These are phyloP conservation scores for Mikania micrantha DNA, from an alignment of 129 eudicot species.

Conservation along the genomic window DNA sequence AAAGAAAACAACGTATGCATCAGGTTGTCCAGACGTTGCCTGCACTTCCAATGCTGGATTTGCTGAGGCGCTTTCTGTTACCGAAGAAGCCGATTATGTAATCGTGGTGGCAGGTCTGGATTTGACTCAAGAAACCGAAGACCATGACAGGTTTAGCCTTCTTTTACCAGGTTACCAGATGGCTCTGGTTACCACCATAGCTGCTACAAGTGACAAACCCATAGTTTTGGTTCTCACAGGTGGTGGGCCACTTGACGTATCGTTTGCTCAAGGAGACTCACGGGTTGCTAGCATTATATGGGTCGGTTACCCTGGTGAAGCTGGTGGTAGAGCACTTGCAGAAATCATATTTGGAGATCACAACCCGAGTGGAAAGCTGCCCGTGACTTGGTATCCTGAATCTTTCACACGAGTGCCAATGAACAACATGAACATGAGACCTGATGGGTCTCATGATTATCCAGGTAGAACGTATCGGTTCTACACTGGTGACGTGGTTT, in stretches of 20 bases:
- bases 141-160: constrained; percentile 75
- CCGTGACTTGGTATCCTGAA: constrained; percentile 91
- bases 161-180: constrained; percentile 86
- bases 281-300: constrained; percentile 69
- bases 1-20: constrained; percentile 33
- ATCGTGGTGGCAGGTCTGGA: constrained; percentile 76
- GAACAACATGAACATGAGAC: constrained; percentile 92
- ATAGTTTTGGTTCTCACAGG: constrained; percentile 73
- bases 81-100: constrained; percentile 65
- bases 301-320: constrained; percentile 98
- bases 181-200: constrained; percentile 47
- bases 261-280: constrained; percentile 62
- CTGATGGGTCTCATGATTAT: constrained; percentile 53
- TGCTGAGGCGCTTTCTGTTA: constrained; percentile 51
- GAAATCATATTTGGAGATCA: constrained; percentile 76
- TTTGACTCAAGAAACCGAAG: constrained; percentile 87
- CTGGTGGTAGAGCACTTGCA: constrained; percentile 77
- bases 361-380: constrained; percentile 93
- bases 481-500: constrained; percentile 63
- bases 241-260: constrained; percentile 88
- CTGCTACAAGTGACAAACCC: constrained; percentile 56
- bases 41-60: constrained; percentile 56
- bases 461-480: constrained; percentile 94
- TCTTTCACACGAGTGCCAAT: constrained; percentile 66
- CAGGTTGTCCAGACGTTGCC: constrained; percentile 64